Evolutionary conservation across 2,329 filamentous ascomycete genomes (phyloP).

Genomic region (Bipolaris sorokiniana): DNA sequence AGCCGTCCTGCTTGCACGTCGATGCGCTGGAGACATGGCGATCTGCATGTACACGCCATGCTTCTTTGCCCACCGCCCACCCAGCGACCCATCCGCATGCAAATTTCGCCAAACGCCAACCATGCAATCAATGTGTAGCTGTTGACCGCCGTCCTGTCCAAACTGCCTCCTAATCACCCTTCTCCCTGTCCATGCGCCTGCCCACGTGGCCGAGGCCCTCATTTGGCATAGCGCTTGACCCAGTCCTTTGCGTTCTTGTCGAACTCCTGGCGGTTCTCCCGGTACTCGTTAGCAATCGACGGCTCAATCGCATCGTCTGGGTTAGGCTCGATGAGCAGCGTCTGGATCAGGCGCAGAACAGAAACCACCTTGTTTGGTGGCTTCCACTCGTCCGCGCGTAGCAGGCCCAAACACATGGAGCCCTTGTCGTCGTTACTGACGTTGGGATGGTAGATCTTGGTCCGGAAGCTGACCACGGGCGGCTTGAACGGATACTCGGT

Average conservation of each 20-base stretch:
- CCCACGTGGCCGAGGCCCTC: slow-evolving; percentile 9
- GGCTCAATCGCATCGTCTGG: slow-evolving; percentile 89
- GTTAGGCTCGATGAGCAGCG: slow-evolving; percentile 79
- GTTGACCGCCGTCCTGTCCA: slow-evolving; percentile 7
- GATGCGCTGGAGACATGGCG: slow-evolving; percentile 7
- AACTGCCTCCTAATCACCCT: background rate
- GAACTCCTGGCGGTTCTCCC: slow-evolving; percentile 69
- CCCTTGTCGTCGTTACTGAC: slow-evolving; percentile 86
- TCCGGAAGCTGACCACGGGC: slow-evolving; percentile 77
- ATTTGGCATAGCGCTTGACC: slow-evolving; percentile 73
- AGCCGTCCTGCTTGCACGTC: slow-evolving; percentile 9
- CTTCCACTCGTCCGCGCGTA: slow-evolving; percentile 91
- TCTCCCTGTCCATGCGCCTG: slow-evolving; percentile 8
- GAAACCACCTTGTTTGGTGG: slow-evolving; percentile 76
- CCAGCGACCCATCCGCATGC: slow-evolving; percentile 21
- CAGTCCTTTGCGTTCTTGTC: slow-evolving; percentile 77
- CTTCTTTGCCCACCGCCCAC: slow-evolving; percentile 17
- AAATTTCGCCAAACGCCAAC: slow-evolving; percentile 43
- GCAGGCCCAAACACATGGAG: slow-evolving; percentile 82
- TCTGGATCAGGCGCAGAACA: slow-evolving; percentile 77
- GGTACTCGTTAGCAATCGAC: slow-evolving; percentile 84
- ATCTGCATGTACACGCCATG: slow-evolving; percentile 19
- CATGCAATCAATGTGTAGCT: slow-evolving; percentile 33
- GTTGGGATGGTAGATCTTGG: slow-evolving; percentile 96
- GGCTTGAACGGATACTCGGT: slow-evolving; percentile 89